Evolutionary conservation across 257 asterid genomes (phyloP).

Genomic region (Nemophila menziesii): DNA sequence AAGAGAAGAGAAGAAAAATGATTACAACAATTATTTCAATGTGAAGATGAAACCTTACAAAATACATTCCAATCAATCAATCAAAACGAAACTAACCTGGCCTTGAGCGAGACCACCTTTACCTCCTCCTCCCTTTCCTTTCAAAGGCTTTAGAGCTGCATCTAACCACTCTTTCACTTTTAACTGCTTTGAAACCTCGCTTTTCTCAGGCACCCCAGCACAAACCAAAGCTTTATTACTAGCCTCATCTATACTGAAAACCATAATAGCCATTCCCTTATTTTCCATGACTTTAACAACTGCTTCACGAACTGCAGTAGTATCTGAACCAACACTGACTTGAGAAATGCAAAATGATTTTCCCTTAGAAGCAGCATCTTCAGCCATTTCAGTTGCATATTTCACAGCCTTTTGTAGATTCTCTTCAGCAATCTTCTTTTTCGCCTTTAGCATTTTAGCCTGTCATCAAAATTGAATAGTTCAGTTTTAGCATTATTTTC

Average conservation of each 20-base stretch:
- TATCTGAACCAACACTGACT: slow-evolving; percentile 78
- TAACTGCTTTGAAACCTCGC: slow-evolving; percentile 45
- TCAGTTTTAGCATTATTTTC: slow-evolving; percentile 1
- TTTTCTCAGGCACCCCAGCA: slow-evolving; percentile 90
- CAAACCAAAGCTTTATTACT: slow-evolving; percentile 77
- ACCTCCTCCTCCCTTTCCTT: slow-evolving; percentile 99
- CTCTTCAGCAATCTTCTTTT: slow-evolving; percentile 80
- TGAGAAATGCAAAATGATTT: slow-evolving; percentile 60
- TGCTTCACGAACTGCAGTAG: slow-evolving; percentile 96
- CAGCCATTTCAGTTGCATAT: slow-evolving; percentile 56
- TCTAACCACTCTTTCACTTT: slow-evolving; percentile 74
- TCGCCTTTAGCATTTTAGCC: slow-evolving; percentile 72
- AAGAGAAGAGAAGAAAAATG: background rate
- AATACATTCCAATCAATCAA: background rate
- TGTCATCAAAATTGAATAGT: slow-evolving; percentile 19
- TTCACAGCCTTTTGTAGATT: slow-evolving; percentile 63
- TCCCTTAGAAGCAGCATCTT: slow-evolving; percentile 59
- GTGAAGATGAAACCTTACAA: background rate
- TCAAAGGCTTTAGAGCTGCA: slow-evolving; percentile 54
- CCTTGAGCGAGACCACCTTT: slow-evolving; percentile 92
- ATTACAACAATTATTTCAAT: background rate
- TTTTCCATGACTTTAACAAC: slow-evolving; percentile 87
- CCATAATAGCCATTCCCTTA: slow-evolving; percentile 86
- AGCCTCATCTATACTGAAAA: slow-evolving; percentile 60
- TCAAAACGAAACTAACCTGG: slow-evolving; percentile 38